Evolutionary conservation across 306 rosid species (phyloP).

Genomic region (Dalbergia cultrata): DNA sequence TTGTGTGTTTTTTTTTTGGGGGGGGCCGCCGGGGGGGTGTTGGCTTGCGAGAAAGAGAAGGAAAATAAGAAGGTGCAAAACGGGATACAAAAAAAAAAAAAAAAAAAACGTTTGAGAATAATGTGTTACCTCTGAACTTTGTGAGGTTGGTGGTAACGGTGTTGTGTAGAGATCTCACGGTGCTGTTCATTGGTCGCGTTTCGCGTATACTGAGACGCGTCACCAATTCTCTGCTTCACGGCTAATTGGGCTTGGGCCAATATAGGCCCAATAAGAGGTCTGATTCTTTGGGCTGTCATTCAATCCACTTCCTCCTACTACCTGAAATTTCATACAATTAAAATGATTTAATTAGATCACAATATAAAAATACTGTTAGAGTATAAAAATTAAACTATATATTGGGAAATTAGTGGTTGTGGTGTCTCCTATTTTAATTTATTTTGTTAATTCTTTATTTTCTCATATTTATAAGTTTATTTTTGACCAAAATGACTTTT

Average conservation of each 20-base stretch:
- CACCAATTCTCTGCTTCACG: conserved; percentile 10
- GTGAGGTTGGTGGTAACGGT: background rate
- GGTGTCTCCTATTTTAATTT: too few relatives aligned
- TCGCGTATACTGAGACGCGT: conserved; percentile 36
- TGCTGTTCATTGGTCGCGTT: conserved; percentile 29
- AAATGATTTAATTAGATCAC: too few relatives aligned
- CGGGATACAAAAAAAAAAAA: background rate
- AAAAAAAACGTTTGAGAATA: background rate
- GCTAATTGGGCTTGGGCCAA: conserved; percentile 10
- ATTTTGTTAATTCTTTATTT: too few relatives aligned
- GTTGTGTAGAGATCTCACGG: conserved; percentile 50
- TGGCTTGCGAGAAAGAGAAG: conserved; percentile 42
- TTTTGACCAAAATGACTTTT: too few relatives aligned
- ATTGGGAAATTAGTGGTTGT: too few relatives aligned
- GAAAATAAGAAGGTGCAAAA: background rate
- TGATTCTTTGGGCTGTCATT: too few relatives aligned
- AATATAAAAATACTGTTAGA: too few relatives aligned
- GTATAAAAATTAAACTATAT: too few relatives aligned
- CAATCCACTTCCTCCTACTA: too few relatives aligned
- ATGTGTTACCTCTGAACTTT: conserved; percentile 50
- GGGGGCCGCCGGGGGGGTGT: background rate
- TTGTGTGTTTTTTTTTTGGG: too few relatives aligned
- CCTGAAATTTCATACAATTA: too few relatives aligned
- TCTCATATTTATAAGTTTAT: too few relatives aligned
- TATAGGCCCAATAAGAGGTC: background rate